Evolutionary conservation across 192 early-diverging fungal genomes (phyloP).

Genomic region (Dissophora ornata): DNA sequence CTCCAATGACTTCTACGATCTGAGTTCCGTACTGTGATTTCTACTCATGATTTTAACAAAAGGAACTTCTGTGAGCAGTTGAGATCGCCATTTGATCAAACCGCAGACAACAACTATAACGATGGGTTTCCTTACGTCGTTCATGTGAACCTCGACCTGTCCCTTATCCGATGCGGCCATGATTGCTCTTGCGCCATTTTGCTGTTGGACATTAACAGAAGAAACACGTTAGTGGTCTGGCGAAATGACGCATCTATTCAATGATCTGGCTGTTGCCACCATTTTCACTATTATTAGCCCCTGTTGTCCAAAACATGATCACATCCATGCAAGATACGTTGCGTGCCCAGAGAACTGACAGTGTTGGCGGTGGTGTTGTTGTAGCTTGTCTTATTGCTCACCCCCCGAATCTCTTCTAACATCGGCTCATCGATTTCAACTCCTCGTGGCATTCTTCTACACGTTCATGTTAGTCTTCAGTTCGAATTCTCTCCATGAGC

Average conservation of each 20-base stretch:
- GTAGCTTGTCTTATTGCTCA: too few species aligned
- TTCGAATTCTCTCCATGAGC: too few species aligned
- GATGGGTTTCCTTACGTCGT: slow-evolving; percentile 10
- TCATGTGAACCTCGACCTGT: slow-evolving; percentile 36
- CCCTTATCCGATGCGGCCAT: slow-evolving; percentile 30
- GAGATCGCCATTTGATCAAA: too few species aligned
- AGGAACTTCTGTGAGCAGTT: neutral
- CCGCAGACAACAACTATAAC: neutral
- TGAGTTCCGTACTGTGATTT: slow-evolving; percentile 33
- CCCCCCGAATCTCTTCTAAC: too few species aligned
- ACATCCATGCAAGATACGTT: too few species aligned
- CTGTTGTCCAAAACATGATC: too few species aligned
- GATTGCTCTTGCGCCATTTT: slow-evolving; percentile 28
- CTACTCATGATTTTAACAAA: slow-evolving; percentile 7
- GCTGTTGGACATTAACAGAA: neutral
- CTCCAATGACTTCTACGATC: slow-evolving; percentile 44
- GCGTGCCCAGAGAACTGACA: too few species aligned
- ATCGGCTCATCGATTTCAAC: too few species aligned
- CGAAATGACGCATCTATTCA: neutral
- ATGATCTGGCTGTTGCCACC: neutral
- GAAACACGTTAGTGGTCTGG: neutral
- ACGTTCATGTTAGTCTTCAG: too few species aligned
- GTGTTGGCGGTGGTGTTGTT: too few species aligned
- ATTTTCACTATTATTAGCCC: neutral
- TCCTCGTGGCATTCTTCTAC: too few species aligned